Evolutionary conservation across 2,329 filamentous ascomycete species (phyloP).

Genomic region (Botryosphaeria dothidea): DNA sequence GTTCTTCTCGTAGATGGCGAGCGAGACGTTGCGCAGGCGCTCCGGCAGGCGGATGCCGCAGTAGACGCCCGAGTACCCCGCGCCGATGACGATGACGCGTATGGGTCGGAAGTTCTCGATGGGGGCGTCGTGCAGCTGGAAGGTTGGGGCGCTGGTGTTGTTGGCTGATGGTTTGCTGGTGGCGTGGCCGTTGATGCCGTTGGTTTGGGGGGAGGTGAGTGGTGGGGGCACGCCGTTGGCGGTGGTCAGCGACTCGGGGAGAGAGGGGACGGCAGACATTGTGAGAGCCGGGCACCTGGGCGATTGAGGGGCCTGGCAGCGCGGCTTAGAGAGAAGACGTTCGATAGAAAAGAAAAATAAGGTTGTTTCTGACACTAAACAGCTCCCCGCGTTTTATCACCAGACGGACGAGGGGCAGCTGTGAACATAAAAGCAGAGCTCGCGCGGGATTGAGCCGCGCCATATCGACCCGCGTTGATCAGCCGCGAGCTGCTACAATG

Average conservation of each 20-base stretch:
- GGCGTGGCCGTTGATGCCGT: slow-evolving; percentile 19
- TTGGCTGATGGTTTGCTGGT: not conserved
- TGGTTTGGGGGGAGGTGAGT: slow-evolving; percentile 17
- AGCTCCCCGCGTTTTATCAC: not conserved
- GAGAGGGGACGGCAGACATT: slow-evolving; percentile 35
- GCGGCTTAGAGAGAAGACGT: no score
- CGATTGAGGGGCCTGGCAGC: no score
- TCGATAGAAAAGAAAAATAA: not conserved
- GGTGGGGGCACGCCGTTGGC: slow-evolving; percentile 21
- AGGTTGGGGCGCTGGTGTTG: slow-evolving; percentile 11
- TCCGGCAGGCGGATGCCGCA: slow-evolving; percentile 47
- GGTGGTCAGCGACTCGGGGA: slow-evolving; percentile 24
- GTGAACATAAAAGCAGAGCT: not conserved
- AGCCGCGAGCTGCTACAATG: not conserved
- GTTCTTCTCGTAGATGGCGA: slow-evolving; percentile 48
- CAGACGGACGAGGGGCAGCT: not conserved
- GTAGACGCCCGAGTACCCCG: slow-evolving; percentile 47
- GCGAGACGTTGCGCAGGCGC: slow-evolving; percentile 39
- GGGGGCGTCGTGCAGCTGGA: slow-evolving; percentile 37
- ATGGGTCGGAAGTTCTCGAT: slow-evolving; percentile 46
- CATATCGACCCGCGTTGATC: not conserved
- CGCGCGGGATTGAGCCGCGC: not conserved
- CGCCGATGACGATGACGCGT: slow-evolving; percentile 47
- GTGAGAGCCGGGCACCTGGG: no score
- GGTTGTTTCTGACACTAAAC: not conserved